Conservation (phyloP, 1,284 basidiomycete species). For the Ceratobasidium sp. region DNA sequence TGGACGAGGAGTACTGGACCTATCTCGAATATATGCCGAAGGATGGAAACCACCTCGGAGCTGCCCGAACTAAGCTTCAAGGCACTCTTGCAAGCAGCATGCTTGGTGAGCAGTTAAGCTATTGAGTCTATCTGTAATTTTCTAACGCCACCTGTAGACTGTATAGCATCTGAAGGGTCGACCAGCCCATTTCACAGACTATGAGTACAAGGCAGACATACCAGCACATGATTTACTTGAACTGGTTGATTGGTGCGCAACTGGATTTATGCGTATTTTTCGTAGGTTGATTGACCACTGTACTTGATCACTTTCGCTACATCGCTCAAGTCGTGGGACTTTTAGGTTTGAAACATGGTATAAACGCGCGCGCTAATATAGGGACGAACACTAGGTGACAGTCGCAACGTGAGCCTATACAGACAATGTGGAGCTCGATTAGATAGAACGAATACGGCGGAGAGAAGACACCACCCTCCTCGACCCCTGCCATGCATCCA, state of each 20-base stretch:
- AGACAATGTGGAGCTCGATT: constrained; percentile 44
- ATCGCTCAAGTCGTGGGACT: constrained; percentile 37
- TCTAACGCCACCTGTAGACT: constrained; percentile 21
- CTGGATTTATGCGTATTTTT: background rate
- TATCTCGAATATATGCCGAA: constrained; percentile 45
- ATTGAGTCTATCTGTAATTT: no score
- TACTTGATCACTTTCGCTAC: background rate
- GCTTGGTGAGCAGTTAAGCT: constrained; percentile 27
- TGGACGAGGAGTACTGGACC: constrained; percentile 47
- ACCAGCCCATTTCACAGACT: constrained; percentile 43
- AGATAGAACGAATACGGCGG: constrained; percentile 41
- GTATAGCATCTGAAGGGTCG: constrained; percentile 45
- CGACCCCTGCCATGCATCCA: constrained; percentile 13
- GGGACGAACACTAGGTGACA: constrained; percentile 22
- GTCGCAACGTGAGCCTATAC: constrained; percentile 47
- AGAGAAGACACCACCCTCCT: constrained; percentile 29
- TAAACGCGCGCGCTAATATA: background rate
- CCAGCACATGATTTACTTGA: constrained; percentile 19
- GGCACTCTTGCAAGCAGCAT: constrained; percentile 25
- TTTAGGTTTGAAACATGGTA: constrained; percentile 5
- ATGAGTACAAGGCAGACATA: constrained; percentile 39
- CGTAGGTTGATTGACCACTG: background rate
- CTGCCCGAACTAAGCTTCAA: constrained; percentile 31
- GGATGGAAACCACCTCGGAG: constrained; percentile 17
- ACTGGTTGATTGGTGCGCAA: constrained; percentile 26